Evolutionary conservation across 768 basidiomycete species (phyloP).

Genomic region (Strobilomyces echinocephalus): DNA sequence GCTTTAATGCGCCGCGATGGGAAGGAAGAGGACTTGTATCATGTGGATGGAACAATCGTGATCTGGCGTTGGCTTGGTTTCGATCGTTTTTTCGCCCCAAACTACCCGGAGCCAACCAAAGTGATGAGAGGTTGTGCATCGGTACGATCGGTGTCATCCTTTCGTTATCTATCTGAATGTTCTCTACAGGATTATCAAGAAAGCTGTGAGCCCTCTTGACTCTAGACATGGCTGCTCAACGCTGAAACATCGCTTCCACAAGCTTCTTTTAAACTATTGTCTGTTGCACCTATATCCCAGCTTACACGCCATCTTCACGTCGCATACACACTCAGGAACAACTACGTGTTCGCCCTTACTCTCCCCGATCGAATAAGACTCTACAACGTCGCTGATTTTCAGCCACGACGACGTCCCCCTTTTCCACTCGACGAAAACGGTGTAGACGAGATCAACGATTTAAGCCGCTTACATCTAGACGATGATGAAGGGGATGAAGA

Average conservation of each 20-base stretch:
- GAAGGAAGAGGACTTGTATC: slow-evolving; percentile 22
- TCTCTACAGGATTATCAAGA: slow-evolving; percentile 66
- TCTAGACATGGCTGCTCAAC: neutral
- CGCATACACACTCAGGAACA: slow-evolving; percentile 41
- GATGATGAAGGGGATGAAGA: slow-evolving; percentile 26
- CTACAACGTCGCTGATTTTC: slow-evolving; percentile 44
- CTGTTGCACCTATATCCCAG: slow-evolving; percentile 43
- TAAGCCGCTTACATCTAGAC: slow-evolving; percentile 23
- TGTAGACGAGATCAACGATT: slow-evolving; percentile 18
- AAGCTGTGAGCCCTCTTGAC: slow-evolving; percentile 47
- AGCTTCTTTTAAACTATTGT: slow-evolving; percentile 67
- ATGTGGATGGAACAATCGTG: slow-evolving; percentile 47
- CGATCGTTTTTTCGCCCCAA: slow-evolving; percentile 58
- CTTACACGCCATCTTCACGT: slow-evolving; percentile 36
- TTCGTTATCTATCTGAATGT: neutral
- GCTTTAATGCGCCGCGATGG: slow-evolving; percentile 38
- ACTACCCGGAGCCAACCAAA: slow-evolving; percentile 29
- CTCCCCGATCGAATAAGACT: slow-evolving; percentile 38
- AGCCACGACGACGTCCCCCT: slow-evolving; percentile 38
- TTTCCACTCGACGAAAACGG: slow-evolving; percentile 36
- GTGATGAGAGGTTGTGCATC: slow-evolving; percentile 56
- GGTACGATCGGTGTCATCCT: slow-evolving; percentile 34
- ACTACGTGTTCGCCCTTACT: slow-evolving; percentile 51
- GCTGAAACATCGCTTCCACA: slow-evolving; percentile 6
- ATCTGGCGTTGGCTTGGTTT: slow-evolving; percentile 69